Conservation (phyloP, 768 basidiomycete species). For the Floccularia luteovirens region DNA sequence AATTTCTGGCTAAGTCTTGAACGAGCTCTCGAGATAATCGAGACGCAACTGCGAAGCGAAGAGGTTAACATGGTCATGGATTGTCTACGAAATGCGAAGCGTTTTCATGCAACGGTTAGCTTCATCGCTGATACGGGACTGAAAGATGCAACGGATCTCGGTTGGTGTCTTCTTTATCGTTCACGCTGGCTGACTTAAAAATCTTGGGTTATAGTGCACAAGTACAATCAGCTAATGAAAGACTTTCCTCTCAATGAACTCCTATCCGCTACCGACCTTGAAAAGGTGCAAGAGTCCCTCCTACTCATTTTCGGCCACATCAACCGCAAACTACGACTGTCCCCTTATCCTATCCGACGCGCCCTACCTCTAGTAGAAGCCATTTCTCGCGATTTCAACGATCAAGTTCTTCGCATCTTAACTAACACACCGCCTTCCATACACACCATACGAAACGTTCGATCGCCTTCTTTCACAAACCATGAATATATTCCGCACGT, state of each 20-base stretch:
- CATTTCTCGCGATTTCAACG: conserved; percentile 96
- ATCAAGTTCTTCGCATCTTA: conserved; percentile 85
- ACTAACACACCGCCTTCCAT: conserved; percentile 87
- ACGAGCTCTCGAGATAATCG: conserved; percentile 87
- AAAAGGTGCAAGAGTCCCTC: conserved; percentile 89
- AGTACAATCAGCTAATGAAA: conserved; percentile 98
- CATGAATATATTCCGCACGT: conserved; percentile 72
- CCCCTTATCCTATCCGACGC: conserved; percentile 94
- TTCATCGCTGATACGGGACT: conserved; percentile 97
- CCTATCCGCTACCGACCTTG: conserved; percentile 91
- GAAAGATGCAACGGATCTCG: conserved; percentile 87
- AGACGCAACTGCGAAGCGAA: conserved; percentile 84
- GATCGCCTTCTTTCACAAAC: conserved; percentile 76
- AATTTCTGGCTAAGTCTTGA: conserved; percentile 98
- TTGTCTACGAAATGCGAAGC: conserved; percentile 89
- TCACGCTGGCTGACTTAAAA: not conserved
- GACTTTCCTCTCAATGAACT: conserved; percentile 98
- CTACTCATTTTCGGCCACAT: conserved; percentile 86
- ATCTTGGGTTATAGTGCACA: conserved; percentile 61
- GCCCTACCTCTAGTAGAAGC: conserved; percentile 96
- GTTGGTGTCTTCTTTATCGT: conserved; percentile 30
- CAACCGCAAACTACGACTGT: conserved; percentile 91
- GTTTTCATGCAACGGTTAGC: conserved; percentile 95
- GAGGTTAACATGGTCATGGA: conserved; percentile 93
- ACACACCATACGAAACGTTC: conserved; percentile 92